Conservation (phyloP, 257 asterid genomes). For the Verbena officinalis region DNA sequence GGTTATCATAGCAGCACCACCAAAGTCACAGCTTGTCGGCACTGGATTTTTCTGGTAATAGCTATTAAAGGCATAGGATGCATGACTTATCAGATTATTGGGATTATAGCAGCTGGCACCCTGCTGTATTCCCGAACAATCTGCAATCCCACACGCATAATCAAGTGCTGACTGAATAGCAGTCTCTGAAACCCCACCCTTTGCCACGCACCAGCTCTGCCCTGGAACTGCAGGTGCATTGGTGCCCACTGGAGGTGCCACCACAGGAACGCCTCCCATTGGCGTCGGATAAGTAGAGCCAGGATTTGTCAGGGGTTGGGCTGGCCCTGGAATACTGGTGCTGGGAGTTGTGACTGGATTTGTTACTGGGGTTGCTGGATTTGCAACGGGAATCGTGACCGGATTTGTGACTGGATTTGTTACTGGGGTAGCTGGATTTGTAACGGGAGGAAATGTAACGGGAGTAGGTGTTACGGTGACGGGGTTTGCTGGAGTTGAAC, state of each 20-base stretch:
- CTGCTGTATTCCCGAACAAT: constrained; percentile 76
- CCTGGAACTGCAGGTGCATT: constrained; percentile 53
- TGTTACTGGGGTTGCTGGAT: constrained; percentile 39
- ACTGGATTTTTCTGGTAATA: constrained; percentile 81
- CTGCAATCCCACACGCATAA: constrained; percentile 92
- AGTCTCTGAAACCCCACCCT: constrained; percentile 51
- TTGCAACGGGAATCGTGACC: constrained; percentile 41
- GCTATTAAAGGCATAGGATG: constrained; percentile 85
- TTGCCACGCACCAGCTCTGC: constrained; percentile 93
- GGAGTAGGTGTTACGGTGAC: constrained; percentile 43
- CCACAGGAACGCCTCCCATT: constrained; percentile 38
- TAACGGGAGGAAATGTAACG: constrained; percentile 40
- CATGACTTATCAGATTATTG: constrained; percentile 63
- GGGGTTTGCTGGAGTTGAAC: constrained; percentile 47
- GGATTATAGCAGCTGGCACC: constrained; percentile 76
- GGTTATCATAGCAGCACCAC: constrained; percentile 73
- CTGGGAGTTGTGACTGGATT: constrained; percentile 54
- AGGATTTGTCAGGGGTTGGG: constrained; percentile 42
- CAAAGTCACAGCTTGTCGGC: constrained; percentile 86
- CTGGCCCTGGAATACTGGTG: constrained; percentile 33
- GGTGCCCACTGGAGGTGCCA: constrained; percentile 42
- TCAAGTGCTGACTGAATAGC: constrained; percentile 74
- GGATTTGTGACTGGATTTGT: constrained; percentile 42
- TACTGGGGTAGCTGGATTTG: constrained; percentile 44
- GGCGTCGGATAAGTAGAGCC: constrained; percentile 37